Evolutionary conservation across 1,284 basidiomycete species (phyloP), one percentile per base, ranked within the genome.

Genomic region (Sparassis latifolia): DNA sequence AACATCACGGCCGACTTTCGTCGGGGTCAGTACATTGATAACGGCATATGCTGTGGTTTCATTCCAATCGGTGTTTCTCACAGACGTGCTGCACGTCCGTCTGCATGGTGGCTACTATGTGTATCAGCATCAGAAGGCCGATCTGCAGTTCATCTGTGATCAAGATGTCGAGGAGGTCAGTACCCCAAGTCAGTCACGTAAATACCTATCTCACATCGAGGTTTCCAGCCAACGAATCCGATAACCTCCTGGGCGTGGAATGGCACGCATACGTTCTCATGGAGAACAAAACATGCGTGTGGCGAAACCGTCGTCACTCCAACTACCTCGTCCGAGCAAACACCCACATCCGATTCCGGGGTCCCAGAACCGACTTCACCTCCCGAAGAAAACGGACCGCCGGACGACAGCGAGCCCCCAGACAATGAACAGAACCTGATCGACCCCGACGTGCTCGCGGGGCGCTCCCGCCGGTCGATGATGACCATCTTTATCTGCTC

Each of bases 101-200:
- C 55, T 75, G 39, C 66, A 72, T 52, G 74, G 75, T 35, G 70
- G 71, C 30, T 58, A 57, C 43, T 75, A 77, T 52, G 66, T 69
- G 38, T 48, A 65, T 32, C 59, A 61, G 42, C 55, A 59, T 9
- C 74, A 77, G 48, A 68, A 65, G 30, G 71, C 72, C 3, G 62
- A 66, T 12, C 65, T 77, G 47, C 55, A 65, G 45, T 73, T 76
- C 51, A 50, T 65, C 42, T 78, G 75, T 55, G 69, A 71, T 47
- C 64, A 58, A 29, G 52, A 58, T n/a, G 57, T 59, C 27, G 62
- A 69, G 35, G 68, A 67, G 56, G 66, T 67, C 28, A 29, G 57
- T 52, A 9, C 28, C 31, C 51, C 20, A 10, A 28, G 38, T n/a
- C n/a, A 20, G 20, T 20, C 20, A 20, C 20, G 20, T 20, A 20